Percentiles rank a stretch among this genome's conserved stretches.
phyloP scores from a whole-genome alignment of 192 early-diverging fungal genomes.

The Coemansia reversa region DNA sequence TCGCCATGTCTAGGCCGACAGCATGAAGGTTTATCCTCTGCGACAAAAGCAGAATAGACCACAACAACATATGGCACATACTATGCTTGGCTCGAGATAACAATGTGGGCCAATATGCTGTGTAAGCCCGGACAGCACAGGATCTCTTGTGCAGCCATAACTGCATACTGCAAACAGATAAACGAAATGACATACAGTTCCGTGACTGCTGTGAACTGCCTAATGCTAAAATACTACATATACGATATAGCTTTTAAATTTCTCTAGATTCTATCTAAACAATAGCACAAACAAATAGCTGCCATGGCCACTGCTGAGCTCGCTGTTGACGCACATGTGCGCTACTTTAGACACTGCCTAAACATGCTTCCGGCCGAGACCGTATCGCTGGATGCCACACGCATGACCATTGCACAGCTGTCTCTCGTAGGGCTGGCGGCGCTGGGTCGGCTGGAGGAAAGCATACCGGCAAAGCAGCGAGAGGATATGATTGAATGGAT shows the following conservation, averaged over 20 bases:
- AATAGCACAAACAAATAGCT: not conserved
- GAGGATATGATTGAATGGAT: slow-evolving; percentile 90
- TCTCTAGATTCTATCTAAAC: not conserved
- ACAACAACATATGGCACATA: too few species aligned
- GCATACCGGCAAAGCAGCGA: slow-evolving; percentile 57
- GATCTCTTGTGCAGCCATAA: not conserved
- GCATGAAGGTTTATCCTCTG: too few species aligned
- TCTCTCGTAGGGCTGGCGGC: slow-evolving; percentile 79
- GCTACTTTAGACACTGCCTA: slow-evolving; percentile 72
- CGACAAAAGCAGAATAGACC: too few species aligned
- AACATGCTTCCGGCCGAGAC: slow-evolving; percentile 71
- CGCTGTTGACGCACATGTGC: slow-evolving; percentile 58
- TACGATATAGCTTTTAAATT: not conserved
- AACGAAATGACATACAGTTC: not conserved
- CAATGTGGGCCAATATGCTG: not conserved
- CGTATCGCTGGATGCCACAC: slow-evolving; percentile 67
- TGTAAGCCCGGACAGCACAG: not conserved
- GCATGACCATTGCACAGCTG: slow-evolving; percentile 89
- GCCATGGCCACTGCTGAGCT: slow-evolving; percentile 22
- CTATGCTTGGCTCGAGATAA: too few species aligned
- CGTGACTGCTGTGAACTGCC: not conserved
- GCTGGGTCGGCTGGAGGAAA: slow-evolving; percentile 64
- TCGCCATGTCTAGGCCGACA: too few species aligned
- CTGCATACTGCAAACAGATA: not conserved
- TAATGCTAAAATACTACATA: not conserved